Evolutionary conservation across 1,284 basidiomycete species (phyloP).

Genomic region (Ganoderma lingzhi): DNA sequence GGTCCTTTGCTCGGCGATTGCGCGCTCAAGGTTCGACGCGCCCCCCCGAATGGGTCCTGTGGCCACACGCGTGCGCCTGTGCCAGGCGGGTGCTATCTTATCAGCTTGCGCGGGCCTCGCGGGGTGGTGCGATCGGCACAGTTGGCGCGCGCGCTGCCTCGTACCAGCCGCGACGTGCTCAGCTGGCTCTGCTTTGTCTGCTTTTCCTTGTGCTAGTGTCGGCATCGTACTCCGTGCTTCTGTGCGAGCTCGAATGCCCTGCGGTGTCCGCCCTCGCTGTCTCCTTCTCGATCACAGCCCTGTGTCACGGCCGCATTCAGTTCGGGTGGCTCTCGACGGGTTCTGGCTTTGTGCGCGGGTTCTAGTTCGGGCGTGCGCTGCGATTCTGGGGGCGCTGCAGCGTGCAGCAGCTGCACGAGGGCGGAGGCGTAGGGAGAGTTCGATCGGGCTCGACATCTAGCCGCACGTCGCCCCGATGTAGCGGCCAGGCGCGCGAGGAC

Average conservation of each 20-base stretch:
- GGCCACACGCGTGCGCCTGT: constrained; percentile 18
- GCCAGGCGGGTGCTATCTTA: constrained; percentile 25
- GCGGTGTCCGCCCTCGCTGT: not conserved
- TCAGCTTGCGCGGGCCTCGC: constrained; percentile 9
- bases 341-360: constrained; percentile 9
- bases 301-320: constrained; percentile 4
- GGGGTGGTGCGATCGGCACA: constrained; percentile 6
- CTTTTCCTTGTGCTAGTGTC: not conserved
- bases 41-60: constrained; percentile 12
- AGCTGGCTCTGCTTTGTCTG: not conserved
- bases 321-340: not conserved
- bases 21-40: constrained; percentile 5
- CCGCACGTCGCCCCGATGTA: constrained; percentile 16
- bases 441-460: constrained; percentile 15
- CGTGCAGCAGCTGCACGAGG: constrained; percentile 11
- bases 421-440: not conserved
- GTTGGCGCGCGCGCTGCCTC: constrained; percentile 2
- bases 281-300: not conserved
- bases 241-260: not conserved
- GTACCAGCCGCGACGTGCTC: constrained; percentile 5
- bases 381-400: constrained; percentile 19
- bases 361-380: constrained; percentile 13
- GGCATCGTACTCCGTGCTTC: not conserved
- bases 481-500: constrained; percentile 12
- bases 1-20: constrained; percentile 17